Evolutionary conservation across 1,284 basidiomycete genomes (phyloP).

Genomic region (Apiotrichum veenhuisii): DNA sequence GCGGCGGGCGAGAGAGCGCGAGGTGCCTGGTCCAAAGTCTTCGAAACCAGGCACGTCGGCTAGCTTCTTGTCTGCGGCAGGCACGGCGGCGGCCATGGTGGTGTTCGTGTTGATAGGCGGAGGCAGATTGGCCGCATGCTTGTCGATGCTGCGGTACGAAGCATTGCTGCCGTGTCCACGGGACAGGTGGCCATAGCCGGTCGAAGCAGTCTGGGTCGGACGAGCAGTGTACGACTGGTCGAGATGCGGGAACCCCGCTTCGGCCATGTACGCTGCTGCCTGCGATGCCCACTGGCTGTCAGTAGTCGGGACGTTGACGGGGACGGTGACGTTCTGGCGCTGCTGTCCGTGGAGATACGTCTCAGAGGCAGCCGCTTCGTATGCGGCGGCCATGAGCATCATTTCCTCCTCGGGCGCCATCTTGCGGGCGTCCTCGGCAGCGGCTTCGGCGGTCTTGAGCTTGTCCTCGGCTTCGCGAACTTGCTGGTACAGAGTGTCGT

Average conservation of each 20-base stretch:
- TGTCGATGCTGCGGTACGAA: constrained; percentile 25
- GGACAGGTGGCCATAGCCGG: constrained; percentile 30
- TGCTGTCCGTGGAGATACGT: constrained; percentile 34
- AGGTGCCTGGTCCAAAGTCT: constrained; percentile 47
- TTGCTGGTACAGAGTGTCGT: constrained; percentile 33
- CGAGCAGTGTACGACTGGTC: constrained; percentile 45
- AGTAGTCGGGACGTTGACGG: too few relatives aligned
- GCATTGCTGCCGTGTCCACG: constrained; percentile 22
- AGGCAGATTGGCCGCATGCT: constrained; percentile 2
- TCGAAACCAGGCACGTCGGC: constrained; percentile 38
- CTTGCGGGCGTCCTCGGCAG: constrained; percentile 35
- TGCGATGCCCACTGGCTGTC: constrained; percentile 40
- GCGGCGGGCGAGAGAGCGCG: constrained; percentile 14
- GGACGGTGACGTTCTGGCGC: constrained; percentile 28
- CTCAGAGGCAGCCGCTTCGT: constrained; percentile 44
- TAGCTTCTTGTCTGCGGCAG: constrained; percentile 14
- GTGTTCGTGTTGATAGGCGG: neutral
- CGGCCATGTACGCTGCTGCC: constrained; percentile 47
- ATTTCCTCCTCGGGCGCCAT: constrained; percentile 46
- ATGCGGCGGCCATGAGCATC: constrained; percentile 49
- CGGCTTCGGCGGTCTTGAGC: constrained; percentile 29
- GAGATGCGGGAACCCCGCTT: constrained; percentile 45
- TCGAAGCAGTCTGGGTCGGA: constrained; percentile 21
- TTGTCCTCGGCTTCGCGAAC: constrained; percentile 44
- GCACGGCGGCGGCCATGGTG: neutral